These are phyloP conservation scores for Lactifluus piperatus DNA, from an alignment of 768 basidiomycete species.

Conservation along the genomic window DNA sequence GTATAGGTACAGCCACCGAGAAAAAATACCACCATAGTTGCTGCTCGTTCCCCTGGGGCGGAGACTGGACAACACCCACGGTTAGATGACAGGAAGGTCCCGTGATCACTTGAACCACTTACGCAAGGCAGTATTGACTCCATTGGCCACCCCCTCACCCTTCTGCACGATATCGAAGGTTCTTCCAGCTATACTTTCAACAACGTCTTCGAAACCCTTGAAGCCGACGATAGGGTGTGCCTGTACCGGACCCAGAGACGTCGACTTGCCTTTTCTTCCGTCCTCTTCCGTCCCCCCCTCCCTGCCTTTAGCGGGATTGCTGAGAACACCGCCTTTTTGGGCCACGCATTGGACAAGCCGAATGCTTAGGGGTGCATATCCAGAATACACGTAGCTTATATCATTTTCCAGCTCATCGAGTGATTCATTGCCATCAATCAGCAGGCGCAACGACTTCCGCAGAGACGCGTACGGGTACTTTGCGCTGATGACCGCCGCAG, in stretches of 20 bases:
- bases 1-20: constrained; percentile 96
- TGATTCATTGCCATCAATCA: constrained; percentile 82
- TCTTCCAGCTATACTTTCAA: constrained; percentile 74
- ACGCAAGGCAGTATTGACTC: constrained; percentile 29
- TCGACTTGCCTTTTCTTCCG: constrained; percentile 31
- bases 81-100: background rate
- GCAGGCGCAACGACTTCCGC: constrained; percentile 80
- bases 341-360: constrained; percentile 89
- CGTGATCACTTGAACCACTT: constrained; percentile 21
- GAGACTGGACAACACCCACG: background rate
- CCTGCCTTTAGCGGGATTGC: constrained; percentile 59
- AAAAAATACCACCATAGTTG: constrained; percentile 92
- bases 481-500: constrained; percentile 31
- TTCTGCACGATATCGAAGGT: constrained; percentile 70
- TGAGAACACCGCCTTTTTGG: constrained; percentile 84
- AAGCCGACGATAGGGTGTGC: constrained; percentile 93
- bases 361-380: constrained; percentile 89
- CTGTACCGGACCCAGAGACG: constrained; percentile 46
- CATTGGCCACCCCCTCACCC: constrained; percentile 25
- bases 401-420: constrained; percentile 85
- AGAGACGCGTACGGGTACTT: constrained; percentile 68
- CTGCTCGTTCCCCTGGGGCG: constrained; percentile 46
- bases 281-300: constrained; percentile 37
- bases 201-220: constrained; percentile 94
- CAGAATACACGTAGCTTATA: constrained; percentile 93